Evolutionary conservation across 2,329 filamentous ascomycete species (phyloP), one percentile per base, ranked within the genome.

Genomic region (Plectosphaerella cucumerina): DNA sequence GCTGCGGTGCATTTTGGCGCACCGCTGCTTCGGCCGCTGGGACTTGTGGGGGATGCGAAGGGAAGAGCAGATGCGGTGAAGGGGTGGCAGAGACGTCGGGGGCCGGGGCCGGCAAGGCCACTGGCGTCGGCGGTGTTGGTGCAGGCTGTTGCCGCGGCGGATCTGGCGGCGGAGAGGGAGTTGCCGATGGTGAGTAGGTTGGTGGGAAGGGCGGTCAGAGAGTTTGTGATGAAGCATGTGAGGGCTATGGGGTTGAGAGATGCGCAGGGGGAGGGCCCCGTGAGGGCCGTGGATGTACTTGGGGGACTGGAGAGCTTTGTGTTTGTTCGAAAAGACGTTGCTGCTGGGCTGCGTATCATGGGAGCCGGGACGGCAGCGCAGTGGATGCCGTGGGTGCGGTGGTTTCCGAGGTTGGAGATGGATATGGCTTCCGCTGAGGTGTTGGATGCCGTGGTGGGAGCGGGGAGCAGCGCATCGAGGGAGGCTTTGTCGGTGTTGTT

Each of bases 381-480:
- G 23, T 56, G 53, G 53, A 49, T 56, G 1, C 53, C 53, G 21
- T 56, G 53, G 53, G 49, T 52, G 8, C 51, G 51, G 11, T 56
- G 53, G 53, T 48, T 56, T 5, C 53, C 53, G 1, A 47, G 53
- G 33, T 52, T 56, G 8, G 53, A 54, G 31, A 42, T 34, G n/a
- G 53, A 54, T 26, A 48, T 56, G 49, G 49, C 47, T 5, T 45
- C 47, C 45, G 26, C 34, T 11, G 49, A 52, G 12, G 14, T 52
- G 2, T 26, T 56, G 3, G 44, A 51, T 4, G 47, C 41, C 0
- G 14, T 52, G 3, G 31, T 56, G 6, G 53, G 53, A 2, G 18
- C 6, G 4, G 9, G 33, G 8, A 56, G 53, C 23, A 42, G 21
- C 5, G 33, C 20, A 3, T 23, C 49, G 14, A 52, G 53, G 1